These are phyloP conservation scores for Clitopilus hobsonii DNA, from an alignment of 768 basidiomycete species.

Conservation along the genomic window DNA sequence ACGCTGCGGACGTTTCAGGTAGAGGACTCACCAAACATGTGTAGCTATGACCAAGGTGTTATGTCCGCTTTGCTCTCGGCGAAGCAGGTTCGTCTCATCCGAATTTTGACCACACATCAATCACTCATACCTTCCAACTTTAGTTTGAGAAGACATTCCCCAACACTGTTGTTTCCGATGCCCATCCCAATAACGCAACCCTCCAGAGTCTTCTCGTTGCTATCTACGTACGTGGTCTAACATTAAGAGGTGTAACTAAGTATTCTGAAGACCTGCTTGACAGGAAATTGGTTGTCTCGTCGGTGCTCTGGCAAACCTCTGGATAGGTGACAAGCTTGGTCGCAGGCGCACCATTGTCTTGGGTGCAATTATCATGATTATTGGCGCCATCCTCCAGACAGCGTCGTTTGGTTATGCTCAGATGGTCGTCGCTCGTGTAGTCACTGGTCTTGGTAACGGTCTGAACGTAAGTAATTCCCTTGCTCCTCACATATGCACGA, in stretches of 20 bases:
- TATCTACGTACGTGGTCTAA: slow-evolving; percentile 55
- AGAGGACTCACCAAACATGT: background rate
- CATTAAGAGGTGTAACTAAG: too few species aligned
- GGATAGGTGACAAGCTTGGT: slow-evolving; percentile 57
- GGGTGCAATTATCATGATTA: slow-evolving; percentile 56
- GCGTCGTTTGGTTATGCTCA: slow-evolving; percentile 54
- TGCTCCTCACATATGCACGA: background rate
- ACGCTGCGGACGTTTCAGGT: background rate
- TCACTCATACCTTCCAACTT: background rate
- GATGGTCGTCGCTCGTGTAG: slow-evolving; percentile 53
- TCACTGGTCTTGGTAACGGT: slow-evolving; percentile 65
- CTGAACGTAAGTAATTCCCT: slow-evolving; percentile 37
- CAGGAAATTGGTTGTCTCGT: slow-evolving; percentile 63
- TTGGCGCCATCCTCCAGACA: slow-evolving; percentile 57
- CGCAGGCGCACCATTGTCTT: slow-evolving; percentile 53
- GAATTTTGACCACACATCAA: background rate
- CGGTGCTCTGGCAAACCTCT: slow-evolving; percentile 59
- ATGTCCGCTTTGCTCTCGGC: slow-evolving; percentile 62
- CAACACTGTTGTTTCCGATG: slow-evolving; percentile 36
- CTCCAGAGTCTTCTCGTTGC: slow-evolving; percentile 58
- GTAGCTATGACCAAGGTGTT: slow-evolving; percentile 65
- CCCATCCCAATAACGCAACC: slow-evolving; percentile 44
- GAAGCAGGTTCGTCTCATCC: slow-evolving; percentile 18
- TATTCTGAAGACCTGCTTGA: slow-evolving; percentile 48
- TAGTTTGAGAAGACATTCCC: slow-evolving; percentile 56